Evolutionary conservation across 2,329 filamentous ascomycete species (phyloP), one percentile per base, ranked within the genome.

Genomic region (Alternaria sp.): DNA sequence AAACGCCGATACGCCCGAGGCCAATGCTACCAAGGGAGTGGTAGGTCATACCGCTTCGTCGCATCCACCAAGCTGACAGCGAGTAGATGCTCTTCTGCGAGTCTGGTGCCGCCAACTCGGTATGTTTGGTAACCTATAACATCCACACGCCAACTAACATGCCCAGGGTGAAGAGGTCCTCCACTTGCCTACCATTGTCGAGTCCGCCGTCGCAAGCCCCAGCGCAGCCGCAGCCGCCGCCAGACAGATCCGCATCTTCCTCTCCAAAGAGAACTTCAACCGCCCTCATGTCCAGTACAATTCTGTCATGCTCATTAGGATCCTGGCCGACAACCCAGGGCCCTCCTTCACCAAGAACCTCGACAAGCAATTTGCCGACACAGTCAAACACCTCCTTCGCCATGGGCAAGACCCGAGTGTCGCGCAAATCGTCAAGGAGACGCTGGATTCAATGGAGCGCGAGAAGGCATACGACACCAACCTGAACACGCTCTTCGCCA

Each of bases 301-400:
- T 82, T 91, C 93, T 67, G 89, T 98, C 75, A 98, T 98, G 96
- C 87, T 99, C 60, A 86, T 96, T 71, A 91, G 95, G 65, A 99
- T 99, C 75, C 84, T 99, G 69, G 87, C 90, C 71, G 94, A 98
- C 79, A 97, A 99, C 78, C 96, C 96, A 0, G 95, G 95, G 28
- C 86, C 87, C 57, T 93, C 89, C 2, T 99, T 99, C 75, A 97
- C 95, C n/a, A 88, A 92, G 70, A 94, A 97, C 78, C 81, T 98
- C 45, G 94, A 97, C 80, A 86, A 90, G 75, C 93, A 93, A 74
- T 98, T 97, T 75, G 88, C 92, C 57, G 86, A 90, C 45, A 89
- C 89, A 1, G 82, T 92, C 15, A 95, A 94, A 81, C 87, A 92
- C 45, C 81, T 97, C 63, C 84, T 98, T 65, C 88, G 90, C 67